A percentile compares a stretch with the other conserved stretches of the same genome.
Evolutionary conservation across 257 asterid genomes (phyloP).

Genomic region (Solanum ossicruentum): DNA sequence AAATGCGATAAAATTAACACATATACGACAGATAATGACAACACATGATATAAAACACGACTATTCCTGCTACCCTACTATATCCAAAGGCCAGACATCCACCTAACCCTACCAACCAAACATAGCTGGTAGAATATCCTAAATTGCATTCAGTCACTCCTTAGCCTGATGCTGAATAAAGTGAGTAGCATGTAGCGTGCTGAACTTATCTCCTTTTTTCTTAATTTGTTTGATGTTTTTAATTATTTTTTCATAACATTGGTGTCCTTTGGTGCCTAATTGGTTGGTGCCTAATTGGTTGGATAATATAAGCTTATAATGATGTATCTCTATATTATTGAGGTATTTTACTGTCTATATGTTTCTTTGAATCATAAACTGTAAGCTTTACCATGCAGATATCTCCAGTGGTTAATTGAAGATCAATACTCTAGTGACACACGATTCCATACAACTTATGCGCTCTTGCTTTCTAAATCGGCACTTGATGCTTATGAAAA

Average conservation of each 20-base stretch:
- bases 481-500: conserved; percentile 54
- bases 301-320: background rate
- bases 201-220: background rate
- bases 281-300: background rate
- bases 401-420: conserved; percentile 97
- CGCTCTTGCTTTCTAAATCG: conserved; percentile 79
- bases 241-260: background rate
- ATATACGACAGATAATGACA: too few species aligned
- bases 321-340: background rate
- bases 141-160: background rate
- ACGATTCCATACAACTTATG: conserved; percentile 74
- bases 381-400: conserved; percentile 31
- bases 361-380: background rate
- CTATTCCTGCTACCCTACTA: too few species aligned
- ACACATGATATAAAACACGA: too few species aligned
- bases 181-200: background rate
- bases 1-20: too few species aligned
- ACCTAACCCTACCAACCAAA: background rate
- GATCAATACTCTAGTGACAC: conserved; percentile 73
- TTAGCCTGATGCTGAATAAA: background rate
- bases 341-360: background rate
- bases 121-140: background rate
- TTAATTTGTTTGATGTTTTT: background rate
- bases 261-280: background rate
- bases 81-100: too few species aligned